Conservation (phyloP, 164 flowering plant genomes). For the Amborella trichopoda region DNA sequence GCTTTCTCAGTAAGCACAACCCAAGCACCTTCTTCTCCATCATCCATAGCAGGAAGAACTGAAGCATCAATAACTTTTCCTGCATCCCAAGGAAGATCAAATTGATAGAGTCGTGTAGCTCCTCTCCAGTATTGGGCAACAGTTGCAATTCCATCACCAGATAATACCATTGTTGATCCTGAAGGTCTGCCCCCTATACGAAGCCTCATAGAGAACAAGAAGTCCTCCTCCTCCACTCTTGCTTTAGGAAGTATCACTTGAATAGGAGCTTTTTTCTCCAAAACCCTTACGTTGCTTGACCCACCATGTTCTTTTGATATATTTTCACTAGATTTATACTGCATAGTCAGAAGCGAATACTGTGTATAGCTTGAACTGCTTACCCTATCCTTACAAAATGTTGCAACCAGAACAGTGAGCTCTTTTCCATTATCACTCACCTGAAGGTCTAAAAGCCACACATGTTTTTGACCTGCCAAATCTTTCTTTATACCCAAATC, state of each 20-base stretch:
- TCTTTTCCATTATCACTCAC: conserved; percentile 61
- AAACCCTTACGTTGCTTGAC: conserved; percentile 23
- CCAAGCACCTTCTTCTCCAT: conserved; percentile 80
- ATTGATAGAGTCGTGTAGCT: conserved; percentile 67
- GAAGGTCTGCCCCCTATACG: conserved; percentile 89
- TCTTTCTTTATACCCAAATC: conserved; percentile 82
- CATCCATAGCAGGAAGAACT: conserved; percentile 61
- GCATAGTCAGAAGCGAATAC: conserved; percentile 82
- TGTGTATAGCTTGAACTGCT: conserved; percentile 84
- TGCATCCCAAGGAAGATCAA: conserved; percentile 89
- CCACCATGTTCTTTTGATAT: conserved; percentile 14
- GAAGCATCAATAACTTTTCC: conserved; percentile 96
- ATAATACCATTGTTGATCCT: conserved; percentile 73
- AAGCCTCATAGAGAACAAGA: conserved; percentile 75
- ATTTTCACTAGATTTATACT: conserved; percentile 41
- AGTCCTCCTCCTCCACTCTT: conserved; percentile 76
- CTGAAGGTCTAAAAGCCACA: conserved; percentile 94
- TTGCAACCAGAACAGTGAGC: conserved; percentile 73
- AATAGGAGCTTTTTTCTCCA: conserved; percentile 79
- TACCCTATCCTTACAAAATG: conserved; percentile 67
- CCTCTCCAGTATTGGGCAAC: conserved; percentile 57
- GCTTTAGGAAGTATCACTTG: conserved; percentile 93
- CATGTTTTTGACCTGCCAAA: conserved; percentile 75
- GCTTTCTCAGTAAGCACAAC: conserved; percentile 86
- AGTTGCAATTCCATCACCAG: conserved; percentile 96